phyloP scores from a whole-genome alignment of 139 green algal species.

The Chlorella ohadii region DNA sequence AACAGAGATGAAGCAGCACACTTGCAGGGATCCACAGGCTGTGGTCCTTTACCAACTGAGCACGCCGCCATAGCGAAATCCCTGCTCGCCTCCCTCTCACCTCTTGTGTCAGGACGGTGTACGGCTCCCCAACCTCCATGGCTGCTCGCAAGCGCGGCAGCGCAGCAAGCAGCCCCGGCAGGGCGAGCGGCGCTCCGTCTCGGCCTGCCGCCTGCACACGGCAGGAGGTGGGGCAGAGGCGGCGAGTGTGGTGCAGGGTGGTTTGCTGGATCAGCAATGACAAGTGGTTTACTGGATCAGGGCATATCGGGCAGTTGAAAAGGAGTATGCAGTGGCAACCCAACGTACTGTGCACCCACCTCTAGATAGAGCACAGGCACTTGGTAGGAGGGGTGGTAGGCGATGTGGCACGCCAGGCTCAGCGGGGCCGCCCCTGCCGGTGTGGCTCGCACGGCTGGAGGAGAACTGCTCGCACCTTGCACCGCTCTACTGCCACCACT shows the following conservation, averaged over 20 bases:
- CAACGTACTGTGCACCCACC: neutral
- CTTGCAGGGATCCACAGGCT: too few relatives aligned
- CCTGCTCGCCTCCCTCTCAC: neutral
- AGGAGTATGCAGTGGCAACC: too few relatives aligned
- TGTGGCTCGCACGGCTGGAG: neutral
- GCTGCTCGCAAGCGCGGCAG: slow-evolving; percentile 1
- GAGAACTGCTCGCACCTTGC: neutral
- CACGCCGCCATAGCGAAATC: too few relatives aligned
- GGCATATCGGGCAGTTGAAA: too few relatives aligned
- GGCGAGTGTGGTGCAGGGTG: neutral
- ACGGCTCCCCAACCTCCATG: neutral
- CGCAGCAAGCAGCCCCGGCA: neutral
- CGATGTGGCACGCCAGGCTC: slow-evolving; percentile 37
- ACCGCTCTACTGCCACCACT: neutral
- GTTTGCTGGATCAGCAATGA: too few relatives aligned
- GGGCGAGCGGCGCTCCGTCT: neutral
- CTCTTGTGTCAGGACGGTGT: slow-evolving; percentile 21
- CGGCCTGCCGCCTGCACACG: neutral
- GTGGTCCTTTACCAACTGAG: too few relatives aligned
- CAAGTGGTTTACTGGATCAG: too few relatives aligned
- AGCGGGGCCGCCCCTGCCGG: neutral
- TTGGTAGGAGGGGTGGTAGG: slow-evolving; percentile 52
- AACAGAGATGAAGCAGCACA: too few relatives aligned
- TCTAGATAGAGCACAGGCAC: slow-evolving; percentile 53
- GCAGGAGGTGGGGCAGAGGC: neutral